phyloP scores from a whole-genome alignment of 2,329 filamentous ascomycete genomes.

The Byssoonygena ceratinophila region DNA sequence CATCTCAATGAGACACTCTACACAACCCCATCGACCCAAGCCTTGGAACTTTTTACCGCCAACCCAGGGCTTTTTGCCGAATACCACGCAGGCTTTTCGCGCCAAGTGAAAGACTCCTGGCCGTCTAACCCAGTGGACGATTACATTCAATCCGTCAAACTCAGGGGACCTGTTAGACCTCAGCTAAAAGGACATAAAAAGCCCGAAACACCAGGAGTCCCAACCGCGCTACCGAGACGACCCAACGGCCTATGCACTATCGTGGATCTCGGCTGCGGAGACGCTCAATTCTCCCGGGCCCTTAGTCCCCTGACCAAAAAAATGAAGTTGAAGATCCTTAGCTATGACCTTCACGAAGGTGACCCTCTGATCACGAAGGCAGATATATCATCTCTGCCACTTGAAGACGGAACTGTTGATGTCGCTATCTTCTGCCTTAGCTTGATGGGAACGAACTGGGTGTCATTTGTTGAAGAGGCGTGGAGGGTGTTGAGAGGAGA shows the following conservation, averaged over 20 bases:
- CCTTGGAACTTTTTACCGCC: constrained; percentile 69
- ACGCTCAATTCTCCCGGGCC: constrained; percentile 65
- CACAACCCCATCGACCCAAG: constrained; percentile 73
- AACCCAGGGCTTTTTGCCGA: constrained; percentile 91
- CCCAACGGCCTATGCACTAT: constrained; percentile 60
- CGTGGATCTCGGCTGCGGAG: constrained; percentile 87
- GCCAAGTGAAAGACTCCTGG: constrained; percentile 84
- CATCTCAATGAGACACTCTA: constrained; percentile 96
- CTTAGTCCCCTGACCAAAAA: constrained; percentile 52
- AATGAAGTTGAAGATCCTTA: constrained; percentile 63
- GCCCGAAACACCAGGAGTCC: constrained; percentile 17
- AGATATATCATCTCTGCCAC: constrained; percentile 75
- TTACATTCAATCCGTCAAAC: constrained; percentile 62
- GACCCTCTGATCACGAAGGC: constrained; percentile 69
- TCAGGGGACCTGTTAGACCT: constrained; percentile 48
- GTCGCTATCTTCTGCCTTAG: constrained; percentile 91
- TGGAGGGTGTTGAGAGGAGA: constrained; percentile 85
- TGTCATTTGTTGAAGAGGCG: constrained; percentile 91
- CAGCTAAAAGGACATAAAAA: constrained; percentile 32
- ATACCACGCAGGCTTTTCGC: constrained; percentile 92
- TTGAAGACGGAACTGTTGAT: constrained; percentile 65
- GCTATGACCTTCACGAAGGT: constrained; percentile 76
- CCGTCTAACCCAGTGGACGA: constrained; percentile 89
- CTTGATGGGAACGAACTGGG: constrained; percentile 98
- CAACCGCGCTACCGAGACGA: constrained; percentile 56